These are phyloP conservation scores for Fraxinus sp. DNA, from an alignment of 305 asterid species.

Conservation along the genomic window DNA sequence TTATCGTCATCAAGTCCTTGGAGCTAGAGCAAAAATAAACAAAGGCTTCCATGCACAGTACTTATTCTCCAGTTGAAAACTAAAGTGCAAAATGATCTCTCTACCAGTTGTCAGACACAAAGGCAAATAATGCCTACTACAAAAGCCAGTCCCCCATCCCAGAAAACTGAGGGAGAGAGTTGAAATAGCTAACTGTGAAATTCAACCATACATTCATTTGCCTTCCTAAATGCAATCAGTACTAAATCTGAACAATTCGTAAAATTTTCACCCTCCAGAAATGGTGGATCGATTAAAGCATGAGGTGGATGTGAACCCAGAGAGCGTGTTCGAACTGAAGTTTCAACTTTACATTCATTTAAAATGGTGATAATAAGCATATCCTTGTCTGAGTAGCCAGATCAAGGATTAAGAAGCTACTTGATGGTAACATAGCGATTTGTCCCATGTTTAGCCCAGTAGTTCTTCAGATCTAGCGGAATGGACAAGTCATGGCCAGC, in stretches of 20 bases:
- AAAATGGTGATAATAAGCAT: neutral
- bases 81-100: neutral
- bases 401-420: slow-evolving; percentile 21
- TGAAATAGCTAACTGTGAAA: neutral
- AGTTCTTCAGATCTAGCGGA: slow-evolving; percentile 61
- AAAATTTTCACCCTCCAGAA: neutral
- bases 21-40: neutral
- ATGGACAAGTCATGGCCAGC: slow-evolving; percentile 55
- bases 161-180: neutral
- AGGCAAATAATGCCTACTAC: neutral
- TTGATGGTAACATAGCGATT: slow-evolving; percentile 73
- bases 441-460: slow-evolving; percentile 86
- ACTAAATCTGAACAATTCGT: neutral
- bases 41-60: neutral
- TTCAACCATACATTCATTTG: neutral
- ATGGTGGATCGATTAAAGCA: neutral
- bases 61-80: neutral
- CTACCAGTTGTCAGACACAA: neutral
- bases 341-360: neutral
- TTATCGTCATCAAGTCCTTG: neutral
- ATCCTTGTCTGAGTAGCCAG: too few relatives aligned
- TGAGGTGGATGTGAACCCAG: neutral
- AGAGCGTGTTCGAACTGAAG: neutral
- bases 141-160: neutral
- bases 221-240: slow-evolving; percentile 11